Percentiles rank a stretch among this genome's conserved stretches.
These are phyloP conservation scores for Lactarius vividus DNA, from an alignment of 768 basidiomycete genomes.

Conservation along the genomic window DNA sequence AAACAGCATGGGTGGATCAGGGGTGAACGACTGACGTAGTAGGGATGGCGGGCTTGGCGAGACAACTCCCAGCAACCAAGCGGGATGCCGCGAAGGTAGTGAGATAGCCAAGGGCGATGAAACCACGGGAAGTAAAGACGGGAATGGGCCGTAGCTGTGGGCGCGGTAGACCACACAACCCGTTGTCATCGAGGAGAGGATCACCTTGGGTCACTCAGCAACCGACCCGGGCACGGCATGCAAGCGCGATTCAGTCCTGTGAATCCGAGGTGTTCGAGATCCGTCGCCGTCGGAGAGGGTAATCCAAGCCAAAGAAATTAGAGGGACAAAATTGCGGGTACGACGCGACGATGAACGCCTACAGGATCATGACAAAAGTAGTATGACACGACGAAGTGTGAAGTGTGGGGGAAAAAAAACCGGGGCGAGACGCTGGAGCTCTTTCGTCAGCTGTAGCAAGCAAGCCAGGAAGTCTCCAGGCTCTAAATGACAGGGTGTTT, in stretches of 20 bases:
- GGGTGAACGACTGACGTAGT: not conserved
- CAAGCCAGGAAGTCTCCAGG: no score
- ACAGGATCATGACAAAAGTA: not conserved
- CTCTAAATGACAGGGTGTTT: no score
- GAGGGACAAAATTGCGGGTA: not conserved
- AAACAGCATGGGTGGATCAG: not conserved
- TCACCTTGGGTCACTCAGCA: not conserved
- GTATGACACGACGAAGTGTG: not conserved
- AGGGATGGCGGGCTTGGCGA: not conserved
- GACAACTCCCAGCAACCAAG: not conserved
- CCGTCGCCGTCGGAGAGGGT: not conserved
- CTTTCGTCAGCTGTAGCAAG: no score
- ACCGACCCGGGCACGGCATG: not conserved
- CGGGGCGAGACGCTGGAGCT: no score
- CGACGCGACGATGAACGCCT: not conserved
- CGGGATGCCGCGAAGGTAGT: not conserved
- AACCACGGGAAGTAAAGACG: not conserved
- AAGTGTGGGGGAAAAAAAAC: no score
- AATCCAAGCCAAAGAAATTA: not conserved
- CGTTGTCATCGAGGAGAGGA: no score
- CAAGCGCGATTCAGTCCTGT: not conserved
- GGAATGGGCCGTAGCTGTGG: not conserved
- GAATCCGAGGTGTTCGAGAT: not conserved
- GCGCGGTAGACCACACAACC: no score
- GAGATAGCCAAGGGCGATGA: not conserved